Percentiles rank a stretch among this genome's conserved stretches.
phyloP scores from a whole-genome alignment of 2,329 filamentous ascomycete species.

The Aspergillus sojae region DNA sequence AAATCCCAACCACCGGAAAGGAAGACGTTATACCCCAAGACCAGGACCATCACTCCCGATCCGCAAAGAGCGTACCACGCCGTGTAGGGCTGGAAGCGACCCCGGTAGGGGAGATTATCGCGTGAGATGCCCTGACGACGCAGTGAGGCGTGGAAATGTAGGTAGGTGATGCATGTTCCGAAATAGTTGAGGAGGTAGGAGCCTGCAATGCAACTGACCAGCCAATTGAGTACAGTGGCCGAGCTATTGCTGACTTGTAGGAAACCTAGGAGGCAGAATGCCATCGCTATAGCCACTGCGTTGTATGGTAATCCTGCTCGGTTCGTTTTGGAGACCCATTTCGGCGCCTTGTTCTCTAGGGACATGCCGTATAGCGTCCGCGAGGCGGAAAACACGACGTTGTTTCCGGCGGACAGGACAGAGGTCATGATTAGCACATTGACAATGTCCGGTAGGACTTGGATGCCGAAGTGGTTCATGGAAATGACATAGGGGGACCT shows the following conservation, averaged over 20 bases:
- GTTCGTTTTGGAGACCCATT: slow-evolving; percentile 51
- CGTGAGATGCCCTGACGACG: slow-evolving; percentile 68
- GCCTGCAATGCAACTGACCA: slow-evolving; percentile 34
- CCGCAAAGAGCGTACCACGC: slow-evolving; percentile 66
- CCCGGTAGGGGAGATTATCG: slow-evolving; percentile 68
- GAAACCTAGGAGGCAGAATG: slow-evolving; percentile 70
- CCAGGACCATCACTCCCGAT: slow-evolving; percentile 68
- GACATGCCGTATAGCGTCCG: slow-evolving; percentile 67
- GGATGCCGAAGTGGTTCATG: slow-evolving; percentile 65
- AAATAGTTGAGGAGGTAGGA: slow-evolving; percentile 40
- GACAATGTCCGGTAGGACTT: slow-evolving; percentile 65
- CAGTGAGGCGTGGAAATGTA: slow-evolving; percentile 70
- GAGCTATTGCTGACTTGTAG: slow-evolving; percentile 67
- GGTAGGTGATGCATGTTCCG: slow-evolving; percentile 68
- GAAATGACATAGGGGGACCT: slow-evolving; percentile 65
- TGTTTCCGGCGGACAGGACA: slow-evolving; percentile 67
- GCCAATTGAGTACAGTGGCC: slow-evolving; percentile 61
- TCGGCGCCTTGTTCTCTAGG: slow-evolving; percentile 64
- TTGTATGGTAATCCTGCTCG: slow-evolving; percentile 68
- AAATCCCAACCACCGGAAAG: slow-evolving; percentile 65
- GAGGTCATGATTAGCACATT: slow-evolving; percentile 70
- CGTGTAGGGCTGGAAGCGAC: slow-evolving; percentile 68
- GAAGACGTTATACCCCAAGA: slow-evolving; percentile 74
- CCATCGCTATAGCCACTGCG: slow-evolving; percentile 65
- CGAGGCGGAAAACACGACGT: slow-evolving; percentile 64